Evolutionary conservation across 2,329 filamentous ascomycete genomes (phyloP), one percentile per base, ranked within the genome.

Genomic region (Pseudogymnoascus sp.): DNA sequence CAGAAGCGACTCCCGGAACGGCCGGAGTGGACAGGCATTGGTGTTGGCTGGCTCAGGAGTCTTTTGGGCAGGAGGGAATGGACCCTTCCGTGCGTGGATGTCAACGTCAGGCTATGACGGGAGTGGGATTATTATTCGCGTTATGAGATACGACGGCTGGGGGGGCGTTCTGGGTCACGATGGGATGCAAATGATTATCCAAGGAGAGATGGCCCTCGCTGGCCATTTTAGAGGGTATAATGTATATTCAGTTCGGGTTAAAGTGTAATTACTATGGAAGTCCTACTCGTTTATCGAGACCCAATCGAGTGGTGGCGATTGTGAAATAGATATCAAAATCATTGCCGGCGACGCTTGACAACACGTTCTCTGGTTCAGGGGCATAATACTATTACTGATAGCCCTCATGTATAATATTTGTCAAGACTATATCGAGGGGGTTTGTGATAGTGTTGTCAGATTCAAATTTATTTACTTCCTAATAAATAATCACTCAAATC

Each of bases 81-180:
- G 90, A 85, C 89, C 69, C 84, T 99, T 67, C 91, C 93, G 63
- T 97, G 93, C 75, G 83, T 99, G 76, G 92, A 96, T 75, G 84
- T 97, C 31, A 87, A 93, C 70, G 86, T 97, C 62, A 82, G 90
- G 66, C 77, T 96, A 67, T 95, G 64, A 72, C 11, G 1, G 3
- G 36, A 9, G 18, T 56, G 28, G 6, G 49, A 34, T 56, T 11
- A 21, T 18, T 56, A 28, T 56, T 56, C 28, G 49, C 49, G 49
- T 56, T 56, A 56, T 56, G 49, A 56, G 49, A 56, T 56, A 56
- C 49, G 49, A 56, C 49, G 49, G 28, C 49, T 56, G 16, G 49
- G 49, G 28, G n/a, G 49, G 49, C 25, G 49, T 56, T 56, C 16
- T 56, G 3, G 49, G 49, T 56, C 49, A 56, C 3, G 28, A 36